Conservation (phyloP, 345 rosid species). For the Trapa bicornis region DNA sequence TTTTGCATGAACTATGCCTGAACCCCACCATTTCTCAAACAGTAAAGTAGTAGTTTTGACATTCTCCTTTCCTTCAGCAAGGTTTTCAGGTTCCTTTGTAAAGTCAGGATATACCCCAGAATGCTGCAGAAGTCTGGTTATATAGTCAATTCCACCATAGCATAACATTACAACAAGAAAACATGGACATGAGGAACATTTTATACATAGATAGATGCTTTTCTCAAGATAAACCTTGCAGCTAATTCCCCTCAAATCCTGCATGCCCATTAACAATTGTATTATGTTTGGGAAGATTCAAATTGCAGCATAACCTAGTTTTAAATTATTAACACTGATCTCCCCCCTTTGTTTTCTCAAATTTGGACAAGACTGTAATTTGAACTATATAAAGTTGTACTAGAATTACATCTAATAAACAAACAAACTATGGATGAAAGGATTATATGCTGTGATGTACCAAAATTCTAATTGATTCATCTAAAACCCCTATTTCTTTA, state of each 20-base stretch:
- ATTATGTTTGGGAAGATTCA: not conserved
- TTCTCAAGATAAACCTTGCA: not conserved
- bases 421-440: not conserved
- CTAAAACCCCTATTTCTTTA: not conserved
- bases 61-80: conserved; percentile 63
- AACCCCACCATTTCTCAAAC: conserved; percentile 70
- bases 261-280: not conserved
- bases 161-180: not conserved
- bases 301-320: not conserved
- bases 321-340: too few relatives aligned
- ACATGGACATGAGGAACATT: not conserved
- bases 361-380: too few relatives aligned
- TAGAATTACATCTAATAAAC: not conserved
- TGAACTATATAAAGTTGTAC: too few relatives aligned
- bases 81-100: conserved; percentile 48
- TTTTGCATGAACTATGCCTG: conserved; percentile 79
- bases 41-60: conserved; percentile 51
- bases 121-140: conserved; percentile 54
- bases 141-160: conserved; percentile 2
- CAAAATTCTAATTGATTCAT: not conserved
- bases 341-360: too few relatives aligned
- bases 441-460: not conserved
- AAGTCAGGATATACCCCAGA: conserved; percentile 67
- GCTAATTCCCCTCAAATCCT: not conserved
- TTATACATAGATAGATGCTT: not conserved